These are phyloP conservation scores for Byssochlamys sp. DNA, from an alignment of 2,329 filamentous ascomycete species.

Conservation along the genomic window DNA sequence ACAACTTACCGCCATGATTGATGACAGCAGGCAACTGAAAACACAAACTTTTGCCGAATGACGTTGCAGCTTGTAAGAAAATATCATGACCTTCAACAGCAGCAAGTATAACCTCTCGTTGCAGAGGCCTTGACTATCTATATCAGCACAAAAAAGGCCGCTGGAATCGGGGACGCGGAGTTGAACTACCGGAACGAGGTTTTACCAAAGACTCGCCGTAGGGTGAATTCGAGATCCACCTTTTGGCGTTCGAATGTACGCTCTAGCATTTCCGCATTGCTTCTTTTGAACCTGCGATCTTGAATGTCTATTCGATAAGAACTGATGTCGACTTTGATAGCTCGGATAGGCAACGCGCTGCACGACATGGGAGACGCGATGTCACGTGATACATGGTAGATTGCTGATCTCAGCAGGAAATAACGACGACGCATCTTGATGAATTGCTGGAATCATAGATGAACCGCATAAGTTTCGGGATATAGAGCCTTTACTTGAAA, in stretches of 20 bases:
- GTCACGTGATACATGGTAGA: slow-evolving; percentile 15
- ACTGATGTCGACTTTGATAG: background rate
- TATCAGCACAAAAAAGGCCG: background rate
- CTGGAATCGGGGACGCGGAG: background rate
- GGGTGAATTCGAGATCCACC: slow-evolving; percentile 62
- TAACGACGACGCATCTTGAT: slow-evolving; percentile 3
- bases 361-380: slow-evolving; percentile 7
- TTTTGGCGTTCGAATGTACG: slow-evolving; percentile 17
- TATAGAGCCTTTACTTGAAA: background rate
- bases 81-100: slow-evolving; percentile 78
- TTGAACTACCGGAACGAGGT: slow-evolving; percentile 56
- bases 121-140: slow-evolving; percentile 53
- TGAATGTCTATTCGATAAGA: background rate
- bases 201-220: slow-evolving; percentile 65
- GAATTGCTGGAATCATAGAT: background rate
- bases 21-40: slow-evolving; percentile 86
- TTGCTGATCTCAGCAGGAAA: background rate
- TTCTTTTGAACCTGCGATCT: background rate
- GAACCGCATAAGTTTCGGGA: background rate
- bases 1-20: slow-evolving; percentile 64
- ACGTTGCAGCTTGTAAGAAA: slow-evolving; percentile 68
- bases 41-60: slow-evolving; percentile 84
- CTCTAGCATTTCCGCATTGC: slow-evolving; percentile 22
- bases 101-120: slow-evolving; percentile 77
- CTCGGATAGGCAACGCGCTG: background rate